Evolutionary conservation across 306 rosid genomes (phyloP).

Genomic region (Quercus dentata): DNA sequence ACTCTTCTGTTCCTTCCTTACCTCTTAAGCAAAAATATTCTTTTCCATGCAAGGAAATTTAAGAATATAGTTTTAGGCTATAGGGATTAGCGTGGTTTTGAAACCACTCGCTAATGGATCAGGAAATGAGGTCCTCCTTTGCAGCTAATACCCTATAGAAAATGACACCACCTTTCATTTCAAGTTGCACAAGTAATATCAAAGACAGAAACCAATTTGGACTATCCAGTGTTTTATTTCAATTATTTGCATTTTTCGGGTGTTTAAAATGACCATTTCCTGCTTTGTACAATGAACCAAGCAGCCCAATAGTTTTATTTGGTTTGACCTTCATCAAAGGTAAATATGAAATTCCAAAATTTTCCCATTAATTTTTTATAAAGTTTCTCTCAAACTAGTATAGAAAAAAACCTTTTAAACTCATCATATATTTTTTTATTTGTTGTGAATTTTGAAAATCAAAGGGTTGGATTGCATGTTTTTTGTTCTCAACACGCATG

Average conservation of each 20-base stretch:
- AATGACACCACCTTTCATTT: neutral
- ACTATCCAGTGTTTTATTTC: neutral
- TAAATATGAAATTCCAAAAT: too few relatives aligned
- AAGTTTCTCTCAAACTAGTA: too few relatives aligned
- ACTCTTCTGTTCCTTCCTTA: neutral
- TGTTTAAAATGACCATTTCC: neutral
- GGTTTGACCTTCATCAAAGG: too few relatives aligned
- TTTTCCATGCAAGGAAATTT: neutral
- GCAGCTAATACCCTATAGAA: neutral
- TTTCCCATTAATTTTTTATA: too few relatives aligned
- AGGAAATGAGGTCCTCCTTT: neutral
- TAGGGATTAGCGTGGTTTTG: neutral
- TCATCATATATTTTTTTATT: too few relatives aligned
- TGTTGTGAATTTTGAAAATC: too few relatives aligned
- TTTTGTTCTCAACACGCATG: too few relatives aligned
- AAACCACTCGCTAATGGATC: neutral
- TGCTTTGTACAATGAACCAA: too few relatives aligned
- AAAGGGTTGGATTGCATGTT: too few relatives aligned
- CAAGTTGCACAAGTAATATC: conserved; percentile 1
- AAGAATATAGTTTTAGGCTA: neutral
- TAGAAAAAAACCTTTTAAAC: too few relatives aligned
- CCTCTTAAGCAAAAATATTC: neutral
- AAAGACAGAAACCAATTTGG: neutral
- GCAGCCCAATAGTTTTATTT: too few relatives aligned
- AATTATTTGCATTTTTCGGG: neutral